Base-by-base conservation (phyloP, 352 stramenopile species). In the Globisporangium recalcitrans region DNA sequence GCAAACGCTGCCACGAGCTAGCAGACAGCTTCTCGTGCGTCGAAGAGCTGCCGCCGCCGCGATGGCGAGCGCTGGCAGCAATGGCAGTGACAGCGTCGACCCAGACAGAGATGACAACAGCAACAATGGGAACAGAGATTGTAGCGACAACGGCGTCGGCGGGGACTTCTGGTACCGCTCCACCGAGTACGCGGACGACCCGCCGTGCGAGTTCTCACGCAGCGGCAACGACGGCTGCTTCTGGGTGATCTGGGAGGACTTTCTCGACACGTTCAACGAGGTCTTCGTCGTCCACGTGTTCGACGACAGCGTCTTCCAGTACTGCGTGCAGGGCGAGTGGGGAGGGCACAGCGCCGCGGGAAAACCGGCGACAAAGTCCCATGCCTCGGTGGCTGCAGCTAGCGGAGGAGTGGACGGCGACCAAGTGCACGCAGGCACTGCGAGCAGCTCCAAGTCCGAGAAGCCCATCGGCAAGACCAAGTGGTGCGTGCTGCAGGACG, bases 171-270 rank as follows among this genome's bases (percentile, higher is more conserved):
- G 83, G 85, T 85, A 90, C 52, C 73, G 86, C 34, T 83, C 82
- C 36, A 83, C 75, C 22, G 82, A 95, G 70, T 89, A 91, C 52
- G 72, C 75, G 0, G 74, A 80, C 51, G 80, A 93, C 27, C 64
- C 75, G 2, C 60, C 69, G 55, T 87, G 74, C 44, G 78, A 78
- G 49, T 91, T 91, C 58, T 86, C 80, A 11, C 80, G 80, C 21
- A 83, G 75, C 38, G 84, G 85, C 47, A 72, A 68, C 21, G 85
- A 94, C 68, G 85, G 85, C 11, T 90, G 75, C 60, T 94, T 94
- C 57, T 94, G 85, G 85, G 90, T 94, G 80, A 52, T 88, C 13
- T 92, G 72, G 70, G 80, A 90, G 29, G 82, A 94, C 56, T 67
- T 93, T 34, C 62, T 91, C 32, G 77, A 88, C 31, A 75, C 66